Evolutionary conservation across 805 yeast species (phyloP), one percentile per base, ranked within the genome.

Genomic region (Saccharomycopsis guyanensis): DNA sequence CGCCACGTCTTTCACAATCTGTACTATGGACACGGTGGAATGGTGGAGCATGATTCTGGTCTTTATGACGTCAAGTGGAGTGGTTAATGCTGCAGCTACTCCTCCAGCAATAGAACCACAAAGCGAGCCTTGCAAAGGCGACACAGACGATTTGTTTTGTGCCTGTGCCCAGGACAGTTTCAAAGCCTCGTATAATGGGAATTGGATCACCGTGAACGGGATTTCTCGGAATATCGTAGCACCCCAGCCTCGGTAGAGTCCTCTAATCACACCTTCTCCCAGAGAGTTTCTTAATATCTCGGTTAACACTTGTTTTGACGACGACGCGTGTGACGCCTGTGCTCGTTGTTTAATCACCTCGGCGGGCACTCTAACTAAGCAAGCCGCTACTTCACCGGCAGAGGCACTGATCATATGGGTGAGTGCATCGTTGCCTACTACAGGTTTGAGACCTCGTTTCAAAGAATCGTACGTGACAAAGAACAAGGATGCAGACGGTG

Each of bases 261-360:
- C 96, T 33, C 73, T 66, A 19, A 84, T 55, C 0, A 79, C 67
- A 2, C 96, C 95, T 62, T 87, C 95, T 1, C 93, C 91, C 1
- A 80, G 69, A 51, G 72, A 66, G 60, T 86, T 84, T 43, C 67
- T 64, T 13, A 86, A 59, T 35, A 91, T 67, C 45, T 73, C 68
- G 55, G 69, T 70, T 50, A 93, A 72, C 12, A 95, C 84, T 40
- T 76, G 76, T 62, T 71, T 70, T 7, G 96, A 86, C 0, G 77
- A 65, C 7, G 56, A 52, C 15, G 38, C 31, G 56, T 70, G 68
- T 35, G 78, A 67, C 0, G 96, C 78, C 62, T 93, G 99, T 0
- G 97, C 85, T 48, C 97, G 71, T 65, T 93, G 98, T 64, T 93
- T 93, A 56, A 93, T 79, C 22, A 93, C 95, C 60, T 93, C 99